Base-by-base conservation (phyloP, 352 stramenopile species). In the Globisporangium takayamanum region DNA sequence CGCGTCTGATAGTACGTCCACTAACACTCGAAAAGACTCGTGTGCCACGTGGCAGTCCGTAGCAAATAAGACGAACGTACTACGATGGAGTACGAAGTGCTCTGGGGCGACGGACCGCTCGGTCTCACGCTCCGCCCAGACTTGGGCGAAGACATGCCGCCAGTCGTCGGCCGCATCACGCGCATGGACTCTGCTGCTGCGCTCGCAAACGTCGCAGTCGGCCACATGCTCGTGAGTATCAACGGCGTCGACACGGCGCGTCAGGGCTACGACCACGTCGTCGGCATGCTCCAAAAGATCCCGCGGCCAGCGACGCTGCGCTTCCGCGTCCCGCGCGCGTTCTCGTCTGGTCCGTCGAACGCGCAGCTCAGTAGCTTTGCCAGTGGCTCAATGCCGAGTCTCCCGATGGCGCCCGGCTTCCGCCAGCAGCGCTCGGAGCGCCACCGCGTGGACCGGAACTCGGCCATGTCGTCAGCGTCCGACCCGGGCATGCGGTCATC, bases 191-290 rank as follows among this genome's bases (percentile, higher is more conserved):
- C 85, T 48, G 85, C 84, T 4, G 85, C 85, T 1, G 85, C 85
- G 25, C 66, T 89, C 50, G 83, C 85, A 3, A 88, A 89, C 15
- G 85, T 95, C 36, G 78, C 78, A 0, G 80, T 92, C 48, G 85
- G 85, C 20, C 83, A 95, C 72, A 92, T 95, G 85, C 83, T 95
- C 45, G 85, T 95, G 63, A 91, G 80, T 69, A 92, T 95, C 60
- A 95, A 95, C 60, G 81, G 81, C 53, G 77, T 89, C 60, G 83
- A 93, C 66, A 95, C 85, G 28, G 81, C 85, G 20, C 83, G 84
- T n/a, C 80, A 90, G 58, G 85, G 85, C 39, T 95, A 95, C 59
- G 83, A 92, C 69, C 69, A 84, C 45, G 83, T 92, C 28, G 85
- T 95, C 7, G 67, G 87, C 55, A 83, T 84, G 64, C 71, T 95